Conservation (phyloP, 176 grass and related monocot genomes). For the Ensete ventricosum region DNA sequence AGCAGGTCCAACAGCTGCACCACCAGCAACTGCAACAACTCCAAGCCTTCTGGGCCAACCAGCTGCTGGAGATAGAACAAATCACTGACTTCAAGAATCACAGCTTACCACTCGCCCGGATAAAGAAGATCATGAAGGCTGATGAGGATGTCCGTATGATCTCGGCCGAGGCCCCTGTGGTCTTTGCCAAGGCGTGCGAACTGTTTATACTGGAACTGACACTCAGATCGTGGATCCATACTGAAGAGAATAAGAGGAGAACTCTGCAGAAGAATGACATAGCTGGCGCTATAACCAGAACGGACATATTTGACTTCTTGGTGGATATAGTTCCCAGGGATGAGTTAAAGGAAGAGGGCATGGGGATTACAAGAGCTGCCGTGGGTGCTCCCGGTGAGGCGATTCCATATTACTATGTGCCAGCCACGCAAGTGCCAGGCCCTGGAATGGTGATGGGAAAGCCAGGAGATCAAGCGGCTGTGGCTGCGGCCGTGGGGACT, state of each 20-base stretch:
- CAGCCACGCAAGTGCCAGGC: slow-evolving; percentile 17
- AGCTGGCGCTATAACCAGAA: slow-evolving; percentile 28
- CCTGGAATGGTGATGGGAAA: slow-evolving; percentile 8
- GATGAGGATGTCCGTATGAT: too few relatives aligned
- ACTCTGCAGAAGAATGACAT: slow-evolving; percentile 46
- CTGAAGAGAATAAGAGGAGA: slow-evolving; percentile 29
- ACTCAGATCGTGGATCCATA: slow-evolving; percentile 19
- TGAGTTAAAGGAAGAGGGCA: too few relatives aligned
- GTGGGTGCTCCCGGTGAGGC: too few relatives aligned
- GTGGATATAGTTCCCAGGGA: too few relatives aligned
- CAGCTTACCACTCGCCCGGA: too few relatives aligned
- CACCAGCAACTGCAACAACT: slow-evolving; percentile 46
- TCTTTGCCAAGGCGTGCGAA: slow-evolving; percentile 40
- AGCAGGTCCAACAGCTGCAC: slow-evolving; percentile 37
- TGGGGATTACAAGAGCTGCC: slow-evolving; percentile 15
- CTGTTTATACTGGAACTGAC: slow-evolving; percentile 45
- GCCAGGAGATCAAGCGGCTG: not conserved
- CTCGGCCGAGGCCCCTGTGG: slow-evolving; percentile 26
- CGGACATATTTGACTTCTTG: slow-evolving; percentile 23
- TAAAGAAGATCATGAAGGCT: too few relatives aligned
- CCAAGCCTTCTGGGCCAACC: slow-evolving; percentile 42
- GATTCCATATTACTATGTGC: slow-evolving; percentile 7
- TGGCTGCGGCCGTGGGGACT: not conserved
- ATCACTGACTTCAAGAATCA: not conserved
- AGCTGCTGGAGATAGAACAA: slow-evolving; percentile 34